Evolutionary conservation across 2,329 filamentous ascomycete genomes (phyloP), one percentile per base, ranked within the genome.

Genomic region (Pezicula rhizophila): DNA sequence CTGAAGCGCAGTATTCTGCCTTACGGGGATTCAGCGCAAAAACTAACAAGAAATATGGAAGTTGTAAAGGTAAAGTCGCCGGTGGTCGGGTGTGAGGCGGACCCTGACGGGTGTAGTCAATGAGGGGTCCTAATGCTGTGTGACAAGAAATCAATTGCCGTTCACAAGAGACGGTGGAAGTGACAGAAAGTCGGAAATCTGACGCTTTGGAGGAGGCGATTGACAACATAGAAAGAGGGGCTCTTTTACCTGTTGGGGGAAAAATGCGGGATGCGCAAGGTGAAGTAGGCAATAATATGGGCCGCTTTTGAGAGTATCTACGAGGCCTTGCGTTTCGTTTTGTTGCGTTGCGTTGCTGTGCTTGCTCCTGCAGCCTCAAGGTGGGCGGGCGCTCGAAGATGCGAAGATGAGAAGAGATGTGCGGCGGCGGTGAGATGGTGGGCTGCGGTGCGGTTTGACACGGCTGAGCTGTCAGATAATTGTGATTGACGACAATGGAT

Each of bases 101-200:
- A 18, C 23, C 38, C 12, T 40, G 17, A 40, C 38, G 38, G 23
- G 6, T 23, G 38, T 17, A 18, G 11, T 23, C 17, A 17, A 40
- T 17, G 23, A 23, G 38, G 38, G 38, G 23, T 18, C 15, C 23
- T 17, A 10, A 14, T 34, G 25, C 42, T 44, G 42, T 44, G 31
- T 23, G 12, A 44, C 42, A 44, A 44, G 26, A 18, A 44, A 26
- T 44, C 42, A 44, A 31, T 44, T n/a, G 42, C 28, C 42, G 28
- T 26, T 31, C 42, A 15, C 15, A 20, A 14, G 5, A 20, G 35
- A 15, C 8, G 8, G 4, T 15, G 35, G 8, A 20, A 38, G 18
- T 15, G 35, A 20, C 18, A 20, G 35, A 38, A 38, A 14, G 35
- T 15, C 12, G 35, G 35, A 38, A 38, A 38, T 15, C 8, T 20